These are phyloP conservation scores for Geotrichum cucujoidarum DNA, from an alignment of 1,139 yeast genomes.

Conservation along the genomic window DNA sequence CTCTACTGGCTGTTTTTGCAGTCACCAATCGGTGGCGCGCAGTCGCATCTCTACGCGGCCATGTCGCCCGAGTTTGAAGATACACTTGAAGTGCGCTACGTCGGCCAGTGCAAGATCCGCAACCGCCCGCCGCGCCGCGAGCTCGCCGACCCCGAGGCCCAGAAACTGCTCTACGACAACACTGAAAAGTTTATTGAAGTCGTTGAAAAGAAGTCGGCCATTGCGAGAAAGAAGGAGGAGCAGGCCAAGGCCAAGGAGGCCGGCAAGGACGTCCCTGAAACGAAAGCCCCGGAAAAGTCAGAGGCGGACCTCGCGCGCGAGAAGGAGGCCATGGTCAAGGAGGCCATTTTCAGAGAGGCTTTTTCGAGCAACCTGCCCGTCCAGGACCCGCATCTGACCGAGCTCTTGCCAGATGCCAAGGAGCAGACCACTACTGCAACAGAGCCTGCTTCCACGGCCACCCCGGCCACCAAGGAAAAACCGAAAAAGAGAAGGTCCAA, in stretches of 20 bases:
- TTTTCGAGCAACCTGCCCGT: too few relatives aligned
- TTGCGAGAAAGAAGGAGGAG: constrained; percentile 32
- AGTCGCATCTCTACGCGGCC: constrained; percentile 64
- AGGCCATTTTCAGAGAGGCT: too few relatives aligned
- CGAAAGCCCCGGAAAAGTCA: background rate
- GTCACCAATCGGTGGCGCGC: constrained; percentile 72
- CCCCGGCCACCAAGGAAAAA: background rate
- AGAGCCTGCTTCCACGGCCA: background rate
- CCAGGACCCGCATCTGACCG: too few relatives aligned
- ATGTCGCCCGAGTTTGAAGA: constrained; percentile 65
- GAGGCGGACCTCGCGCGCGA: background rate
- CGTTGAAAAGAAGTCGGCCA: constrained; percentile 67
- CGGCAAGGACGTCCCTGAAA: background rate
- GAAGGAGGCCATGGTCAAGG: background rate
- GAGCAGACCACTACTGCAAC: background rate
- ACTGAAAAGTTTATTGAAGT: constrained; percentile 54
- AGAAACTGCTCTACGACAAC: constrained; percentile 53
- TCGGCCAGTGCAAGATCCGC: constrained; percentile 66
- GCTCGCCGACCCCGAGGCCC: constrained; percentile 56
- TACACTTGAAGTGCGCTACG: constrained; percentile 58
- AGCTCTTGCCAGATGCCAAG: background rate
- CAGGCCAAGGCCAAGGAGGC: constrained; percentile 9
- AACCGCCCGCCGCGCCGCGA: constrained; percentile 56
- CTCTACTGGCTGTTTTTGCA: constrained; percentile 76
- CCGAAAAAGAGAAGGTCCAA: background rate